Evolutionary conservation across 331 rosid species (phyloP).

Genomic region (Malus hybrid): DNA sequence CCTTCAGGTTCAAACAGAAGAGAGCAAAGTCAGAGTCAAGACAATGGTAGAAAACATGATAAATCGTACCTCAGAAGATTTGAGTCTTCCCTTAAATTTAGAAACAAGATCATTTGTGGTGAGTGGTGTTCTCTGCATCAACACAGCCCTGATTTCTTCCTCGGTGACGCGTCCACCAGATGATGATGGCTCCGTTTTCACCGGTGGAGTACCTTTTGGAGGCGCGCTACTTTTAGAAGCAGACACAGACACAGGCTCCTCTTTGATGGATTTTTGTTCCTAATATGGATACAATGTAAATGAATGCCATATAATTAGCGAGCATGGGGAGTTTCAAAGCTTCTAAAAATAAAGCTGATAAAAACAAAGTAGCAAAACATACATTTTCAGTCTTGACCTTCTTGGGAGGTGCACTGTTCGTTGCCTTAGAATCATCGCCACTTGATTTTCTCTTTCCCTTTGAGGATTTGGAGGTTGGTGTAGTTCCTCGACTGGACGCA

Average conservation of each 20-base stretch:
- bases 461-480: slow-evolving; percentile 59
- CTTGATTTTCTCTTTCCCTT: slow-evolving; percentile 82
- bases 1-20: not conserved
- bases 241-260: slow-evolving; percentile 31
- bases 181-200: slow-evolving; percentile 33
- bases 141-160: slow-evolving; percentile 85
- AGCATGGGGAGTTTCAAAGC: not conserved
- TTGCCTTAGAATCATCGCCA: slow-evolving; percentile 62
- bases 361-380: slow-evolving; percentile 24
- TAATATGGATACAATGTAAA: slow-evolving; percentile 15
- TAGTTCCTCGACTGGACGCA: slow-evolving; percentile 58
- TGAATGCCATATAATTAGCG: not conserved
- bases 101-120: slow-evolving; percentile 93
- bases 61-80: slow-evolving; percentile 50
- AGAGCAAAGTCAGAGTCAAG: not conserved
- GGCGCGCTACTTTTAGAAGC: slow-evolving; percentile 42
- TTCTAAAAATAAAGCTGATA: not conserved
- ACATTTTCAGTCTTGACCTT: slow-evolving; percentile 87
- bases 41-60: slow-evolving; percentile 5
- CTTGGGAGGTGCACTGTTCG: slow-evolving; percentile 58
- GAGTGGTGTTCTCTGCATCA: slow-evolving; percentile 70
- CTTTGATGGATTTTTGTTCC: slow-evolving; percentile 66
- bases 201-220: slow-evolving; percentile 42
- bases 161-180: slow-evolving; percentile 81
- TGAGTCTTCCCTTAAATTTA: slow-evolving; percentile 71